Base-by-base conservation (phyloP, 192 early-diverging fungal genomes). In the Coemansia sp. region DNA sequence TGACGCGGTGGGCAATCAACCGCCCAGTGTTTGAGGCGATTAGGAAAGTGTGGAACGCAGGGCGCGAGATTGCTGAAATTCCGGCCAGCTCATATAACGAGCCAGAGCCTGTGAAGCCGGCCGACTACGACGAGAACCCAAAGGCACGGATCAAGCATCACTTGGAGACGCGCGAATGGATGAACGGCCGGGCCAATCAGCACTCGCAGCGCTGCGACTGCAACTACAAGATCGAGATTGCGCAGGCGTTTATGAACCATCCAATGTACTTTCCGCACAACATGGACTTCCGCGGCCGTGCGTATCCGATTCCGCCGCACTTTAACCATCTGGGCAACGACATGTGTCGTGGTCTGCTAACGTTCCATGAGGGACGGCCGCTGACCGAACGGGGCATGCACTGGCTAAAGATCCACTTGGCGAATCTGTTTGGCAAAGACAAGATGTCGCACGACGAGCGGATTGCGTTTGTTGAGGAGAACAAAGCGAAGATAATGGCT, bases 301-400 rank as follows among this genome's bases (percentile, higher is more conserved):
- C 96, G 4, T 98, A 98, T 65, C 93, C 96, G 47, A 96, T 98
- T 34, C 96, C 96, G 26, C 88, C 92, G 7, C 88, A 92, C 60
- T 86, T 98, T 47, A 98, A 97, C 79, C 96, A 98, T 71, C 86
- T 98, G 42, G 94, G 94, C 52, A 93, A 96, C 74, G 96, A 98
- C 79, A 74, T 98, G 60, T 95, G 93, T 64, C 91, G 96, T 70
- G 94, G 96, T 12, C 63, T 98, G 52, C 84, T 98, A n/a, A 57
- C 83, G 40, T 98, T 98, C 76, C 84, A 89, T 12, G 82, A 86
- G 60, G 87, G 85, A 5, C 90, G 90, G 40, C 87, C 91, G 7
- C 70, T 98, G 15, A 93, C 94, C 20, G 70, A 80, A 60, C 74
- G 76, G 12, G 96, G 96, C 2, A 81, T 93, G 67, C 81, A 76